Conservation (phyloP, 2,329 filamentous ascomycete genomes). For the Leptographium wingfieldii region DNA sequence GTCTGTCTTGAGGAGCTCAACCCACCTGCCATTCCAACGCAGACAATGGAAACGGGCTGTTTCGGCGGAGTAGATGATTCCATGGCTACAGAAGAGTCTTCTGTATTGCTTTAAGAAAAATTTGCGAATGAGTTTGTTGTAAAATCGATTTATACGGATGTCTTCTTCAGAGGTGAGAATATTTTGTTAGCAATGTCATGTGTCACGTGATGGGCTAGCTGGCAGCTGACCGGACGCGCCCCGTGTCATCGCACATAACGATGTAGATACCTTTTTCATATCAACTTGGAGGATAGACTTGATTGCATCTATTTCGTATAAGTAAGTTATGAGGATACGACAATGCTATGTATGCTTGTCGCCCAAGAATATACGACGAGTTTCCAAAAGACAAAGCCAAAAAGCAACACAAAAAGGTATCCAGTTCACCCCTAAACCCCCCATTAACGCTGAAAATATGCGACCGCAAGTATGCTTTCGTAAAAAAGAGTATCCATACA, state of each 20-base stretch:
- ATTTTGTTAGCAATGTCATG: no score
- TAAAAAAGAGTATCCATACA: neutral
- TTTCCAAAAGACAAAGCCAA: neutral
- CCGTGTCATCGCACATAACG: no score
- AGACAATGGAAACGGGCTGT: slow-evolving; percentile 51
- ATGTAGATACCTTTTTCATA: no score
- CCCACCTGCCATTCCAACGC: slow-evolving; percentile 87
- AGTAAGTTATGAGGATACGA: no score
- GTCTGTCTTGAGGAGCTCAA: neutral
- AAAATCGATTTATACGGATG: no score
- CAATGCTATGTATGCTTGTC: no score
- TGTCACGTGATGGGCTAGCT: no score
- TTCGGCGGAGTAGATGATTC: neutral
- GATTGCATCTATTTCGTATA: no score
- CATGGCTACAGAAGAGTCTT: neutral
- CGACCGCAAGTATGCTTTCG: neutral
- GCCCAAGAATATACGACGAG: neutral
- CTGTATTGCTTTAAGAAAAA: neutral
- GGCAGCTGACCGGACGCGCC: no score
- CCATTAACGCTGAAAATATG: neutral
- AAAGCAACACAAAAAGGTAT: neutral
- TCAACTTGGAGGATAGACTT: no score
- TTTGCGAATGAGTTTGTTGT: no score
- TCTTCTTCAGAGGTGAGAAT: no score
- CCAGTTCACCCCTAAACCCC: neutral